Conservation (phyloP, 2,329 filamentous ascomycete genomes). For the Camptophora hylomeconis region DNA sequence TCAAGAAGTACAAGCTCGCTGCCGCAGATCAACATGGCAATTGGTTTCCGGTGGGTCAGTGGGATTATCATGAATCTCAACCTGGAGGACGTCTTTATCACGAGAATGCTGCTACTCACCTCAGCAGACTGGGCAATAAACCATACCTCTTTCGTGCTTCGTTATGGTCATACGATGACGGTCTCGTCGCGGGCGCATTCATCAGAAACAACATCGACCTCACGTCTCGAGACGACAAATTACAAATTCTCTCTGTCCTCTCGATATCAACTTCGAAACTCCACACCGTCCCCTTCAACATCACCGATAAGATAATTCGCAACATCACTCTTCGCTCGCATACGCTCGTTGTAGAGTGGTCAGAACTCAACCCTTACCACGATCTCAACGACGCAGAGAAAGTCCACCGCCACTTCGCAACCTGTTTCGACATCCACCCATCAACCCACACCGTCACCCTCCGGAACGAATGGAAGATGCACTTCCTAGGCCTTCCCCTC, state of each 20-base stretch:
- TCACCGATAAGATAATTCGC: slow-evolving; percentile 37
- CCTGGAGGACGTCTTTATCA: slow-evolving; percentile 16
- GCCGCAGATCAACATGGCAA: slow-evolving; percentile 19
- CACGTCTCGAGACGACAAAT: too few relatives aligned
- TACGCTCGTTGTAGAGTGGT: slow-evolving; percentile 54
- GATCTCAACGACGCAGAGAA: slow-evolving; percentile 38
- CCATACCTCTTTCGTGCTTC: slow-evolving; percentile 25
- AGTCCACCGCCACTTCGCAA: slow-evolving; percentile 47
- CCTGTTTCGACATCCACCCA: slow-evolving; percentile 39
- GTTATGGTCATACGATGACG: slow-evolving; percentile 46
- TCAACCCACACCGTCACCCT: slow-evolving; percentile 34
- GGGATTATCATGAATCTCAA: slow-evolving; percentile 27
- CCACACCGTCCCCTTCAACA: slow-evolving; percentile 45
- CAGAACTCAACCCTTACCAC: slow-evolving; percentile 39
- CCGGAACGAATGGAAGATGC: slow-evolving; percentile 48
- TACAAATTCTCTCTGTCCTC: too few relatives aligned
- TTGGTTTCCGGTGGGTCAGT: slow-evolving; percentile 29
- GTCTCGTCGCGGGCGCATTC: slow-evolving; percentile 44
- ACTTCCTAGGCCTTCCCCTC: slow-evolving; percentile 43
- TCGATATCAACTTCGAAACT: too few relatives aligned
- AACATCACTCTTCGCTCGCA: slow-evolving; percentile 40
- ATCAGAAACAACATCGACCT: too few relatives aligned
- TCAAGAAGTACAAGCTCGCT: slow-evolving; percentile 35
- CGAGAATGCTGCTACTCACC: slow-evolving; percentile 14
- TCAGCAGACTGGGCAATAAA: slow-evolving; percentile 11